Evolutionary conservation across 1,139 yeast species (phyloP), one percentile per base, ranked within the genome.

Genomic region (Candida mesenterica): DNA sequence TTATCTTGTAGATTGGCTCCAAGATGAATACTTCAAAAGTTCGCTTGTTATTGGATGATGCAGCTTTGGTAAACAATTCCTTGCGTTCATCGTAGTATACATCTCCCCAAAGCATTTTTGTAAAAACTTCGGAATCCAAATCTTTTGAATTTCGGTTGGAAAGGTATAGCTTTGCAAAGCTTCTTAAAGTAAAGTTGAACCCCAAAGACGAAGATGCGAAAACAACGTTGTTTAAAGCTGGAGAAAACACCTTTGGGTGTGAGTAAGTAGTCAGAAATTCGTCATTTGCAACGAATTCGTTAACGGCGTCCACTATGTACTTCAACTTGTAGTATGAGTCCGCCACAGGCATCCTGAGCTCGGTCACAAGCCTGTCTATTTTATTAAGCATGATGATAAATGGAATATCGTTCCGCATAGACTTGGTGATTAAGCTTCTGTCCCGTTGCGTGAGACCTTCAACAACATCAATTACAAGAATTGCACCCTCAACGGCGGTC

Each of bases 1-100:
- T 64, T 4, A 90, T 55, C 53, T 92, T 90, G 61, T 90, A 92
- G 5, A 94, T 50, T 0, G 98, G 98, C 14, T 77, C 79, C 13
- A 89, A 62, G 7, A 92, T 68, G 46, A 89, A 84, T 40, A 75
- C 72, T 10, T 78, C 74, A 55, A 90, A 90, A 0, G 90, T 61
- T 37, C 88, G 61, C 15, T 55, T 57, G 4, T 52, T 42, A 1
- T 71, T 59, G 7, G 8, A 9, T 12, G 18, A 26, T 5, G 10
- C 16, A 14, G 15, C 20, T 0, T 57, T 56, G 0, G 73, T 58
- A 47, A 88, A 81, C 38, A 62, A 69, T 19, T 72, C 65, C 0
- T 59, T 49, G 0, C 55, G 53, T 1, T 65, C 52, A 37, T 78
- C 62, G 50, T 64, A 86, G 49, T 69, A 82, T 10, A 79, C 53